Evolutionary conservation across 2,329 filamentous ascomycete species (phyloP), one percentile per base, ranked within the genome.

Genomic region (Penicillium capsulatum): DNA sequence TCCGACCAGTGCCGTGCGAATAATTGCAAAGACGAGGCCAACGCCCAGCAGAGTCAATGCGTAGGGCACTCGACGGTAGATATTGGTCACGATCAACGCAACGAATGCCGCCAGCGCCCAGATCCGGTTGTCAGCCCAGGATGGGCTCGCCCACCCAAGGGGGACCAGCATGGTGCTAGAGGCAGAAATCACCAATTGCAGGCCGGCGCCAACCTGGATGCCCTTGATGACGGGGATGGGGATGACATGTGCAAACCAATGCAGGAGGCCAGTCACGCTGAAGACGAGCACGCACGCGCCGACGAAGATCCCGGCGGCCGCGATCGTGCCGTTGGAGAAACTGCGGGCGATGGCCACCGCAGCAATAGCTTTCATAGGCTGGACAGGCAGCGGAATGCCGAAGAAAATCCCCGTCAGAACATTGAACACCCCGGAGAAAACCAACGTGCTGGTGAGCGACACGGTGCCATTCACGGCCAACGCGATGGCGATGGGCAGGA

Each of bases 201-300:
- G 71, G 1, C 91, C 91, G 3, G 91, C 91, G 26, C 91, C 91
- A 33, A 96, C 80, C 66, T 97, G 92, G 50, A 97, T 96, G 19
- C 91, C 91, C 61, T 94, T 95, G 37, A 97, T 83, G 0, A 97
- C 84, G 0, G 90, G 86, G 10, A 90, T 79, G 0, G 91, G 91
- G 7, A 94, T 84, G 10, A 81, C 72, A n/a, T 72, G 68, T 7
- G 85, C 82, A 36, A 87, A 81, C 74, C 81, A 84, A 41, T 74
- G 75, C 20, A 96, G 71, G n/a, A 92, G 67, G 1, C 91, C 87
- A 0, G 88, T 94, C 3, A 81, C 60, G 57, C 84, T 90, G 60
- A 96, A 80, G 1, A 94, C 5, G 7, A 91, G 74, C 7, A 96
- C 83, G 15, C 83, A 76, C 5, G 70, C 69, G 2, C 82, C 81